Evolutionary conservation across 805 yeast species (phyloP), one percentile per base, ranked within the genome.

Genomic region (Metschnikowia gelsemii): DNA sequence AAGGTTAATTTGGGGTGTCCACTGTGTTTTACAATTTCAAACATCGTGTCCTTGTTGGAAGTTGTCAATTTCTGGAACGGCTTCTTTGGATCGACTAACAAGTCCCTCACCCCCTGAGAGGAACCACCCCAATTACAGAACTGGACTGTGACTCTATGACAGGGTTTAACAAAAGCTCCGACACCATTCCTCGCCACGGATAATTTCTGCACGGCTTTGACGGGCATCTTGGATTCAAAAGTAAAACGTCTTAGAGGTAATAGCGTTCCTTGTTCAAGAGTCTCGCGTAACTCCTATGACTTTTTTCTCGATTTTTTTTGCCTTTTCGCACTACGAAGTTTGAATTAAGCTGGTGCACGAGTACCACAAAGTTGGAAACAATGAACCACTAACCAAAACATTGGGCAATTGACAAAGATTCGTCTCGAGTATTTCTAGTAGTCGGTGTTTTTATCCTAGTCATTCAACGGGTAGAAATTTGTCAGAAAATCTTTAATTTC

Each of bases 81-180:
- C 41, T 84, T 81, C 12, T 30, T 32, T 8, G 43, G 28, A 28
- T 38, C 43, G 20, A 45, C 30, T 31, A 52, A 43, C 23, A 52
- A 47, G 31, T 52, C 55, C 58, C 89, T 72, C 68, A 89, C 76
- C 3, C 97, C 97, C 38, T 73, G 73, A 1, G 98, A 90, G 2
- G 95, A 84, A 17, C 97, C 98, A 31, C 97, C 98, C 83, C 95
- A 84, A 72, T 93, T 89, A 69, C 96, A 89, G 67, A 82, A 93
- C 46, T 86, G 84, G 33, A 93, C 62, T 1, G 83, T 75, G 38
- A 93, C 75, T 57, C 77, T 79, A 54, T 77, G 79, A 68, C 98
- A 89, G 28, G 90, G 88, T 18, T 72, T 68, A 6, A 86, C 74
- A 57, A 75, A 86, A 0, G 90, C 79, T 3, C 89, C 88, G 16